A percentile compares a stretch with the other conserved stretches of the same genome.
Conservation (phyloP, 2,329 filamentous ascomycete species). For the Colletotrichum godetiae region DNA sequence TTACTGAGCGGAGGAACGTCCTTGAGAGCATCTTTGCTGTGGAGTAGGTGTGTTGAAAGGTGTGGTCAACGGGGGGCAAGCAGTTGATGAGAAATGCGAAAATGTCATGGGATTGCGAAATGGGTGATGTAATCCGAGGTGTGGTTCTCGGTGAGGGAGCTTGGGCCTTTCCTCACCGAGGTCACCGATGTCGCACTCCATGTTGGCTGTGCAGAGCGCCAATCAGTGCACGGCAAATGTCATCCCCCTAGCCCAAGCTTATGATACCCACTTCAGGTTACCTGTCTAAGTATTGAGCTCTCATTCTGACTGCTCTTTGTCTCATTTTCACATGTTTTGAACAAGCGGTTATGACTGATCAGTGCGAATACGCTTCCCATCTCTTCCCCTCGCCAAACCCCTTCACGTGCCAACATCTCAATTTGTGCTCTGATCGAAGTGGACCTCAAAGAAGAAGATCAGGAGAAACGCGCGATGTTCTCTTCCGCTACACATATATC, state of each 20-base stretch:
- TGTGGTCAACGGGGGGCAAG: background rate
- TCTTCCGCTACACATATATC: background rate
- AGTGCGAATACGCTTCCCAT: background rate
- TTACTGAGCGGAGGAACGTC: constrained; percentile 30
- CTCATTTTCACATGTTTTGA: background rate
- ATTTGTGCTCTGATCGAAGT: no score
- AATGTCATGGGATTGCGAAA: constrained; percentile 28
- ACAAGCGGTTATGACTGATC: no score
- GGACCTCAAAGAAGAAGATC: no score
- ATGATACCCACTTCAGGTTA: background rate
- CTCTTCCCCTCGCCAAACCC: background rate
- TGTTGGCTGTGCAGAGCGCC: background rate
- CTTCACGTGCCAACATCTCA: no score
- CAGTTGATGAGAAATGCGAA: constrained; percentile 28
- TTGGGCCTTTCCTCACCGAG: background rate
- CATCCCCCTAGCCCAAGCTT: constrained; percentile 46
- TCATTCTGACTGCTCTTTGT: no score
- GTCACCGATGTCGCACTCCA: background rate
- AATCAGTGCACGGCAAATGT: constrained; percentile 3
- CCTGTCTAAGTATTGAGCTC: no score
- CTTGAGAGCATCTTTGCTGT: constrained; percentile 27
- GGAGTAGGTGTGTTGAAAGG: constrained; percentile 6
- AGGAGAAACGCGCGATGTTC: background rate
- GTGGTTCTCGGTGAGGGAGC: constrained; percentile 28
- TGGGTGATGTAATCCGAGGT: constrained; percentile 32